A percentile compares a stretch with the other conserved stretches of the same genome.
Evolutionary conservation across 2,329 filamentous ascomycete species (phyloP).

Genomic region (Aspergillus ochraceus): DNA sequence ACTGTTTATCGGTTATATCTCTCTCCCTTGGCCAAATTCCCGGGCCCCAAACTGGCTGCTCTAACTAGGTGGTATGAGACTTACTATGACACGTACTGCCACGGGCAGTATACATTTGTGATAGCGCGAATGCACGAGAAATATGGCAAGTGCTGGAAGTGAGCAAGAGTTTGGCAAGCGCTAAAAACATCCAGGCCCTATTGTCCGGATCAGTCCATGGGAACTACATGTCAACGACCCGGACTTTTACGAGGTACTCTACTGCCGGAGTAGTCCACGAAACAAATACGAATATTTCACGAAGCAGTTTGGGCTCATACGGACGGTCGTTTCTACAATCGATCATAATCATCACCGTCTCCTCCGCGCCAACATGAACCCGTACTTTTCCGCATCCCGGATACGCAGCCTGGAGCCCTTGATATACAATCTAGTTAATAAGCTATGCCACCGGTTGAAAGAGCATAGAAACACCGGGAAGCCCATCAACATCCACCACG

Average conservation of each 20-base stretch:
- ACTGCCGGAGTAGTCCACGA: conserved; percentile 13
- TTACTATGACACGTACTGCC: conserved; percentile 21
- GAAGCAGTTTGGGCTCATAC: conserved; percentile 4
- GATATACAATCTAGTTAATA: conserved; percentile 18
- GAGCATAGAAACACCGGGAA: conserved; percentile 10
- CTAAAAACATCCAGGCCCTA: conserved; percentile 6
- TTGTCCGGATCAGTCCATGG: conserved; percentile 23
- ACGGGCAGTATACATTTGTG: conserved; percentile 17
- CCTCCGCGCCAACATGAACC: conserved; percentile 19
- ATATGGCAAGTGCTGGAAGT: conserved; percentile 10
- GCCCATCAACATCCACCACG: conserved; percentile 17
- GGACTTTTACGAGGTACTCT: conserved; percentile 14
- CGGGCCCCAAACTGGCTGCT: conserved; percentile 28
- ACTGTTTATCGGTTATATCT: conserved; percentile 30
- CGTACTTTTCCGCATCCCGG: conserved; percentile 23
- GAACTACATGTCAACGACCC: conserved; percentile 21
- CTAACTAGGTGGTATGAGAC: conserved; percentile 18
- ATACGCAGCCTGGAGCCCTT: conserved; percentile 18
- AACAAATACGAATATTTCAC: conserved; percentile 21
- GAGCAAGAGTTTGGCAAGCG: not conserved
- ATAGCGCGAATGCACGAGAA: conserved; percentile 18
- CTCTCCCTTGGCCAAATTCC: conserved; percentile 31
- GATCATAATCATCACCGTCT: conserved; percentile 20
- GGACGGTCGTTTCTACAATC: conserved; percentile 15
- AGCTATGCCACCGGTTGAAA: conserved; percentile 19